These are phyloP conservation scores for Xylariomycetidae sp. DNA, from an alignment of 2,329 filamentous ascomycete species.

Conservation along the genomic window DNA sequence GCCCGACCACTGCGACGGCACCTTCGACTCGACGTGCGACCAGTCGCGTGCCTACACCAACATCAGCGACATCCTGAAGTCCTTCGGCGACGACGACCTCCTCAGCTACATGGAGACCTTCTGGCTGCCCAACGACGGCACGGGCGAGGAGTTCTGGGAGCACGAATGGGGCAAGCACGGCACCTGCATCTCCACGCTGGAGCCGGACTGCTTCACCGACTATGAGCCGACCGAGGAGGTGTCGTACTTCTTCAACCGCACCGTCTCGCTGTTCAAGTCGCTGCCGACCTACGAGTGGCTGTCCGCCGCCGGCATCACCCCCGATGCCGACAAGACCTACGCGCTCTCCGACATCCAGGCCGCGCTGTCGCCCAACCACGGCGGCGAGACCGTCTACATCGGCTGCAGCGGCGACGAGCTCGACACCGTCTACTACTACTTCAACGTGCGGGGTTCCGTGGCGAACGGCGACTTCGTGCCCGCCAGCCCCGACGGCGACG, in stretches of 20 bases:
- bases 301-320: conserved; percentile 52
- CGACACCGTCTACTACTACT: conserved; percentile 57
- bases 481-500: conserved; percentile 43
- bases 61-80: conserved; percentile 55
- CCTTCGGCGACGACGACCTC: conserved; percentile 37
- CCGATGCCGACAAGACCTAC: conserved; percentile 51
- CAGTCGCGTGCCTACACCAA: conserved; percentile 54
- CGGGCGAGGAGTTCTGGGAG: conserved; percentile 62
- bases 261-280: conserved; percentile 59
- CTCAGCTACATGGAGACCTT: conserved; percentile 63
- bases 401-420: conserved; percentile 45
- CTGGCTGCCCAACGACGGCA: conserved; percentile 64
- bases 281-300: conserved; percentile 61
- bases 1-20: conserved; percentile 65
- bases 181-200: conserved; percentile 63
- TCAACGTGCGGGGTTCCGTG: conserved; percentile 52
- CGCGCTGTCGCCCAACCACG: conserved; percentile 45
- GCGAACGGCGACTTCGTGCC: conserved; percentile 56
- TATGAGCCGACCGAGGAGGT: conserved; percentile 59
- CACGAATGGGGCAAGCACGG: conserved; percentile 75
- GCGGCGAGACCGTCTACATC: conserved; percentile 46
- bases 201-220: conserved; percentile 57
- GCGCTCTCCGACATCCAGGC: conserved; percentile 50
- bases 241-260: conserved; percentile 61
- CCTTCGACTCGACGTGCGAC: conserved; percentile 63